Conservation (phyloP, 441 rosid species). For the Capsella rubella region DNA sequence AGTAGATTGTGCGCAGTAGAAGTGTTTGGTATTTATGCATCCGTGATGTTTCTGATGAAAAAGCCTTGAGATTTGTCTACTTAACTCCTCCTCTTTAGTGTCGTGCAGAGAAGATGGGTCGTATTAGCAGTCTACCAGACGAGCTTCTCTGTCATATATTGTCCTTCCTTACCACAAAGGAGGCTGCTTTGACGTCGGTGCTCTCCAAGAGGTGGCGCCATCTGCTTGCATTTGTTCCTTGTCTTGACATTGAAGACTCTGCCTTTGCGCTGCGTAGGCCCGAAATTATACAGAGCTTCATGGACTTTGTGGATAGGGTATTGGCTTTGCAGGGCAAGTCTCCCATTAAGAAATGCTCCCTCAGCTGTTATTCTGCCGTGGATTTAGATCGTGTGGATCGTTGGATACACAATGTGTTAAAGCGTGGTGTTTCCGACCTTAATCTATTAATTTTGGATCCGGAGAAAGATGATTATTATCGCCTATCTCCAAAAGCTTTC, state of each 20-base stretch:
- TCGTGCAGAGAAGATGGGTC: background rate
- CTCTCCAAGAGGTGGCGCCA: constrained; percentile 6
- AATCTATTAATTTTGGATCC: background rate
- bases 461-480: background rate
- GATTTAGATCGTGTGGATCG: background rate
- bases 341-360: constrained; percentile 2
- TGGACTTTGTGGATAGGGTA: background rate
- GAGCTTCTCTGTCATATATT: background rate
- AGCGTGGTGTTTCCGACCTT: background rate
- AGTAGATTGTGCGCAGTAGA: too few species aligned
- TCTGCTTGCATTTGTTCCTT: background rate
- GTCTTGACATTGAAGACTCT: background rate
- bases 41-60: background rate
- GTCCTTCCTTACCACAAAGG: constrained; percentile 13
- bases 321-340: constrained; percentile 1
- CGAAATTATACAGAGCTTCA: constrained; percentile 1
- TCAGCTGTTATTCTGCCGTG: background rate
- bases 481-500: background rate
- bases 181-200: background rate
- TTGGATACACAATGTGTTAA: background rate
- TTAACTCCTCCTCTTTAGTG: background rate
- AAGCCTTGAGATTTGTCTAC: background rate
- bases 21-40: too few species aligned
- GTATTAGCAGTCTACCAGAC: background rate
- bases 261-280: background rate